Evolutionary conservation across 2,329 filamentous ascomycete genomes (phyloP).

Genomic region (Bisporella sp.): DNA sequence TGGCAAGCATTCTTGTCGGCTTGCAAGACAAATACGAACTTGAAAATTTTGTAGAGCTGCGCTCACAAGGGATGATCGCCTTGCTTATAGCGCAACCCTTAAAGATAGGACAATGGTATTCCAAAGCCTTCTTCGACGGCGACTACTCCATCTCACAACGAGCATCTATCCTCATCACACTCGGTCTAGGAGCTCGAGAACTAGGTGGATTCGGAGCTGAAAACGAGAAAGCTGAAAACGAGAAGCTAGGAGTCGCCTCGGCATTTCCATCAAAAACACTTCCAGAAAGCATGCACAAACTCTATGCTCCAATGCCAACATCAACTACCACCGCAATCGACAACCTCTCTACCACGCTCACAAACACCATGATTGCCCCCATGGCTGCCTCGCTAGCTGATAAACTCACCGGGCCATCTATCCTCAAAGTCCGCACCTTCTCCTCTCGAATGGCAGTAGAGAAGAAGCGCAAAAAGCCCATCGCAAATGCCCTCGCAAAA

Average conservation of each 20-base stretch:
- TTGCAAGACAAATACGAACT: conserved; percentile 82
- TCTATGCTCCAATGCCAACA: conserved; percentile 46
- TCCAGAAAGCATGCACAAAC: conserved; percentile 62
- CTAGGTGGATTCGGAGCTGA: conserved; percentile 64
- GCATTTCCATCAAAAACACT: conserved; percentile 78
- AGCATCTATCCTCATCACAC: conserved; percentile 69
- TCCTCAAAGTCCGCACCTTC: conserved; percentile 85
- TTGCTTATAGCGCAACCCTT: conserved; percentile 69
- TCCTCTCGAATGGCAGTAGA: conserved; percentile 67
- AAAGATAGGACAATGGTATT: conserved; percentile 77
- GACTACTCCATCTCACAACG: conserved; percentile 87
- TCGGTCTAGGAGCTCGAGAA: conserved; percentile 79
- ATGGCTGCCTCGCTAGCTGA: conserved; percentile 79
- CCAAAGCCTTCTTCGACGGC: conserved; percentile 79
- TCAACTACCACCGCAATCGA: conserved; percentile 43
- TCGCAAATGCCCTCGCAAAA: conserved; percentile 71
- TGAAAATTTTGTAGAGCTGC: conserved; percentile 67
- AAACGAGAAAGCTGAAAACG: conserved; percentile 26
- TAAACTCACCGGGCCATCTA: conserved; percentile 68
- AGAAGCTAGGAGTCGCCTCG: conserved; percentile 21
- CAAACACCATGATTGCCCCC: conserved; percentile 69
- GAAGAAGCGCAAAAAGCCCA: conserved; percentile 47
- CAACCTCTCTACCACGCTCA: conserved; percentile 58
- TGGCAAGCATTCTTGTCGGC: conserved; percentile 70
- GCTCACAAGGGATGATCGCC: conserved; percentile 75